Evolutionary conservation across 2,329 filamentous ascomycete species (phyloP), one percentile per base, ranked within the genome.

Genomic region (Colletotrichum sansevieriae): DNA sequence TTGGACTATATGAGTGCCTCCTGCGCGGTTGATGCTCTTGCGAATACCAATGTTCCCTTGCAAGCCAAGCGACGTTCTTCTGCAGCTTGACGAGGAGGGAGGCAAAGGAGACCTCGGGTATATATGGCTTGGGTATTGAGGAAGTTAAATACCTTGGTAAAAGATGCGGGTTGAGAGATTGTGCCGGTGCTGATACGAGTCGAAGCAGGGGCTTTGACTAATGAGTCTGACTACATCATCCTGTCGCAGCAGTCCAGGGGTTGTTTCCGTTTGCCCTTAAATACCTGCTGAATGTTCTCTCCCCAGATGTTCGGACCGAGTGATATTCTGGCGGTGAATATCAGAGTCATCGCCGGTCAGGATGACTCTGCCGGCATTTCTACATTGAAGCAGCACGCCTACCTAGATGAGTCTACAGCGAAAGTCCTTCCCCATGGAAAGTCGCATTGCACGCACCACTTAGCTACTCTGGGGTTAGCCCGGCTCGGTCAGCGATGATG

Each of bases 1-100:
- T 39, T 29, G 51, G 33, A 33, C 57, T 67, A 49, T 44, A 37
- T 63, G 22, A 41, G 41, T 33, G 4, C 51, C 51, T 29, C 39
- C 33, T 25, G 35, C 39, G 18, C 37, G n/a, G 2, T 20, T 63
- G 51, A 57, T 41, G 1, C 54, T 54, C 33, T 25, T 15, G 43
- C 25, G 41, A 47, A 41, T 47, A 35, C 44, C 10, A 46, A 46
- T 7, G 15, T n/a, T 43, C 13, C 46, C 18, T 39, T 41, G 22
- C 3, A 35, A 59, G 43, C 49, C 41, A 37, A 47, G n/a, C 12
- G 4, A 33, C n/a, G n/a, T 35, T 46, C 44, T 60, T 49, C 7
- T 18, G 44, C n/a, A 25, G 8, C 29, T 47, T 59, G 56, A 51
- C 44, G 12, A 49, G 41, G 57, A 20, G 13, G 33, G 2, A 29